phyloP scores from a whole-genome alignment of 345 rosid genomes.

The Cardamine resedifolia region DNA sequence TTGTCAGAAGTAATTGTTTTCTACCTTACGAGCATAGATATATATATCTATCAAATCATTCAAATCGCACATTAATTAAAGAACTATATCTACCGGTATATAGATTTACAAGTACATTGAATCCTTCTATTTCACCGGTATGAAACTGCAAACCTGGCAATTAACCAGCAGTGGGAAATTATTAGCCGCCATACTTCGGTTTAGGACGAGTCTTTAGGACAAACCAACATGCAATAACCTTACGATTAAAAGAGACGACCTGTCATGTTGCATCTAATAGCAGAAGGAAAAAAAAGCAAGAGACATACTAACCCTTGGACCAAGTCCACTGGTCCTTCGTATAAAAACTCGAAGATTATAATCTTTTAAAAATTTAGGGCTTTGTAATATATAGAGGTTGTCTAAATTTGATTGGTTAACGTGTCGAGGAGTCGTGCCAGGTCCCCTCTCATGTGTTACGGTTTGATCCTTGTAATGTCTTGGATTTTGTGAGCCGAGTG shows the following conservation, averaged over 20 bases:
- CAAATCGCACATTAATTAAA: not conserved
- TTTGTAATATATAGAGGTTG: constrained; percentile 5
- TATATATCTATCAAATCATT: constrained; percentile 23
- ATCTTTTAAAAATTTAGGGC: not conserved
- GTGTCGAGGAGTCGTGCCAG: constrained; percentile 23
- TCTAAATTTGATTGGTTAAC: constrained; percentile 31
- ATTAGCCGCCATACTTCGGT: constrained; percentile 23
- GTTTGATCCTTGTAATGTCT: constrained; percentile 19
- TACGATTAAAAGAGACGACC: constrained; percentile 20
- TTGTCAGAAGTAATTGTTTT: not conserved
- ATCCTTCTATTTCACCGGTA: constrained; percentile 19
- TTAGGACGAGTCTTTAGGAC: constrained; percentile 15
- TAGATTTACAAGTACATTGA: constrained; percentile 20
- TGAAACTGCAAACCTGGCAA: constrained; percentile 24
- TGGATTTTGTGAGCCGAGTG: not conserved
- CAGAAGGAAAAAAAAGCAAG: not conserved
- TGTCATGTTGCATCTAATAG: constrained; percentile 9
- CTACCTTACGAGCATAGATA: not conserved
- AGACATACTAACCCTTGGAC: constrained; percentile 33
- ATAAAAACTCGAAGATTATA: not conserved
- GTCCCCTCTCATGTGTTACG: constrained; percentile 19
- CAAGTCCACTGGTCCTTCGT: constrained; percentile 28
- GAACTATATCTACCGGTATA: constrained; percentile 22
- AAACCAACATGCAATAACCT: constrained; percentile 26
- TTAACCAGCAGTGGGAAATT: constrained; percentile 28